Base-by-base conservation (phyloP, 2,329 filamentous ascomycete genomes). In the Trichoderma atrobrunneum region DNA sequence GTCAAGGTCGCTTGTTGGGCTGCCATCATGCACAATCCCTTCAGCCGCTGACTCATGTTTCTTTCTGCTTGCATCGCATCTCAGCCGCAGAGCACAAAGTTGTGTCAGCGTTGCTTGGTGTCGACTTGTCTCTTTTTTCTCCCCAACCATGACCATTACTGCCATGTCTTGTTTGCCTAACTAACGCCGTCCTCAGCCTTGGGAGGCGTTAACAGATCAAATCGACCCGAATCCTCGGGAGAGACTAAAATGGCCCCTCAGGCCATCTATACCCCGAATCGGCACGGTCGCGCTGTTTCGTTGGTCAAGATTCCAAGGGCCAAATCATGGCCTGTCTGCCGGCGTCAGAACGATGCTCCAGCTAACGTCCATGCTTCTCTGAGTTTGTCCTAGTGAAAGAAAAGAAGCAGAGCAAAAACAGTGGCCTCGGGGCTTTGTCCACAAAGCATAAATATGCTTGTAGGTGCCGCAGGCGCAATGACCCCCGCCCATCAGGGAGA, bases 211-310 rank as follows among this genome's bases (percentile, higher is more conserved):
- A 79, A 69, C 77, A 80, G 80, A 80, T 80, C 78, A 78, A 70
- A 78, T 78, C 78, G 81, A 82, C 79, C 81, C 81, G 76, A 78
- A 74, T 76, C 76, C 78, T 77, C 77, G 81, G 81, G 79, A 82
- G 77, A 77, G 79, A 80, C 81, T 83, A 83, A 80, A 79, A 79
- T 75, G 74, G 66, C 59, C 66, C 71, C 60, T 69, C 57, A 64
- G 71, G 59, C 66, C 51, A 61, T 61, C 71, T 63, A 72, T 64
- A 68, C 71, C 66, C 66, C 71, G 71, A 72, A 70, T 70, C 61
- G 65, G 71, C 76, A 75, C 74, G 67, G 73, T 75, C 75, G 76
- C 72, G 76, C 75, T 78, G 77, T 77, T 73, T 69, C 66, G 66
- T 69, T 69, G 66, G 66, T 69, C 66, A 69, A 61, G 66, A 32